A percentile compares a stretch with the other conserved stretches of the same genome.
Conservation (phyloP, 139 green algal genomes). For the Chlorella sp. region DNA sequence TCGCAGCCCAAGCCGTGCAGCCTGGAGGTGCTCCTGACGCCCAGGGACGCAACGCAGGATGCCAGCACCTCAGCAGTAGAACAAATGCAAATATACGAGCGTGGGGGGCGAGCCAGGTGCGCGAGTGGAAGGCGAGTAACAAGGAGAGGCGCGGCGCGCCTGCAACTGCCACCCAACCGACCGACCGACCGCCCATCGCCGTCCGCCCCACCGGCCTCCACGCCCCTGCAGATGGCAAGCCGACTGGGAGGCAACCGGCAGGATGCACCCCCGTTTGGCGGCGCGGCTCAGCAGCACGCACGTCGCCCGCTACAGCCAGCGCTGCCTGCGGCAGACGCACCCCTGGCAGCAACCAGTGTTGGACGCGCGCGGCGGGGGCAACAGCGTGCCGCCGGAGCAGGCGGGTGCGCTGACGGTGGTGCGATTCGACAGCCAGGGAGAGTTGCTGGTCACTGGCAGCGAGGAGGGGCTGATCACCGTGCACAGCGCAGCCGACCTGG, state of each 20-base stretch:
- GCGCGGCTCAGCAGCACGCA: slow-evolving; percentile 1
- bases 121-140: too few species aligned
- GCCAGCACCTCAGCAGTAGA: too few species aligned
- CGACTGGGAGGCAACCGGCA: slow-evolving; percentile 2
- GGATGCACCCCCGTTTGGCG: background rate
- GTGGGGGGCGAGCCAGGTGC: too few species aligned
- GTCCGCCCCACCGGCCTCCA: too few species aligned
- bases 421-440: slow-evolving; percentile 27
- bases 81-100: too few species aligned
- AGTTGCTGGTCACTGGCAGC: slow-evolving; percentile 28
- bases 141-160: too few species aligned
- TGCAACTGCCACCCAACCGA: too few species aligned
- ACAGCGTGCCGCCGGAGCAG: slow-evolving; percentile 13
- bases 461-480: slow-evolving; percentile 26
- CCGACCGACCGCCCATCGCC: too few species aligned
- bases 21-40: too few species aligned
- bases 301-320: background rate
- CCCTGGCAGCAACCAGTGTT: slow-evolving; percentile 16
- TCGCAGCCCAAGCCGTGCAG: too few species aligned
- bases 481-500: slow-evolving; percentile 11
- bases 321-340: background rate
- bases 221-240: background rate
- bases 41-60: too few species aligned
- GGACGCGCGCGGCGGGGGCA: background rate
- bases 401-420: background rate